phyloP scores from a whole-genome alignment of 306 rosid genomes.

The Adenanthera pavonina region DNA sequence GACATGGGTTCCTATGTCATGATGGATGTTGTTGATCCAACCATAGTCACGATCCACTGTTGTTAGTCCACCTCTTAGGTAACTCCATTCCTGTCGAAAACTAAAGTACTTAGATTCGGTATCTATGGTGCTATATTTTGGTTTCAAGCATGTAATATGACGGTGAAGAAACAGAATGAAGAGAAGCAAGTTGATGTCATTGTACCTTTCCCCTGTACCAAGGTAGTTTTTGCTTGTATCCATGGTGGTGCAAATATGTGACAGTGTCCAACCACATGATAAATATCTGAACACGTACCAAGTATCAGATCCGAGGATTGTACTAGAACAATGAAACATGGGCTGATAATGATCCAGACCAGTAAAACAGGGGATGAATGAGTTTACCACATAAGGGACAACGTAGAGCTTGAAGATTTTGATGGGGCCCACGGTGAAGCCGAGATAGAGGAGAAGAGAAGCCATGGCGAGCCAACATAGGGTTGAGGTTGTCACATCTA shows the following conservation, averaged over 20 bases:
- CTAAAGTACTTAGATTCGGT: background rate
- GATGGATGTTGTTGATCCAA: conserved; percentile 82
- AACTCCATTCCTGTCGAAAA: conserved; percentile 80
- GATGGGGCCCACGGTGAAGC: conserved; percentile 58
- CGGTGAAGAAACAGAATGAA: background rate
- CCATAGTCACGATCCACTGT: conserved; percentile 96
- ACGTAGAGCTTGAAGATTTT: conserved; percentile 68
- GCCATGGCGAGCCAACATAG: conserved; percentile 72
- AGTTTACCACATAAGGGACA: conserved; percentile 79
- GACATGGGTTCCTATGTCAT: conserved; percentile 99
- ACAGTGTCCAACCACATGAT: conserved; percentile 92
- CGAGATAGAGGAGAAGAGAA: conserved; percentile 53
- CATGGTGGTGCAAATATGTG: conserved; percentile 96
- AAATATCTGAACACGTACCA: conserved; percentile 56
- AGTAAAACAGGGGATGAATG: conserved; percentile 2
- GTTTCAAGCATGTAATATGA: conserved; percentile 2
- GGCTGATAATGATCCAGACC: too few relatives aligned
- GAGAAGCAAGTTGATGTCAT: background rate
- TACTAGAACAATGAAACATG: background rate
- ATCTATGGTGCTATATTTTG: conserved; percentile 1
- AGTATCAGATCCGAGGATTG: background rate
- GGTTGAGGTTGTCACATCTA: conserved; percentile 70
- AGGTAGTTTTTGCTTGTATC: conserved; percentile 79
- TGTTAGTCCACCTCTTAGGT: conserved; percentile 89
- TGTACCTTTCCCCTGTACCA: conserved; percentile 97